Evolutionary conservation across 73 alveolate genomes (phyloP).

Genomic region (Blepharisma japonicum): DNA sequence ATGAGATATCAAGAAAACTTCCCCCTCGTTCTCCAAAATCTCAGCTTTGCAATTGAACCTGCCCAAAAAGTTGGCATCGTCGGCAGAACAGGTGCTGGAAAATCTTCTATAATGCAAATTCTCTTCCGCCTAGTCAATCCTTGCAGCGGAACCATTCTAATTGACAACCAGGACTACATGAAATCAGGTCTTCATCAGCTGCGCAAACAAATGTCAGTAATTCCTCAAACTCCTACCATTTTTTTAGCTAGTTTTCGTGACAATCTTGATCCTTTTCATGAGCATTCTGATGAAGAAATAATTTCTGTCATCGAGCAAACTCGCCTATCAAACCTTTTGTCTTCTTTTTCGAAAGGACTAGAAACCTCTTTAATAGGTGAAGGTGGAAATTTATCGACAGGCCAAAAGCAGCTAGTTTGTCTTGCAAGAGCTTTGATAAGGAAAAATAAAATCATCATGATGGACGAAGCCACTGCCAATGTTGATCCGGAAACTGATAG

Average conservation of each 20-base stretch:
- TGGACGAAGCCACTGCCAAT: conserved; percentile 63
- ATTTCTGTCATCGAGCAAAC: background rate
- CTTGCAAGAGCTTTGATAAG: conserved; percentile 32
- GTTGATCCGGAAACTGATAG: conserved; percentile 78
- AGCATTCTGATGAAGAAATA: conserved; percentile 39
- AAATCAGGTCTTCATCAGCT: conserved; percentile 55
- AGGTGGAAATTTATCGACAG: conserved; percentile 30
- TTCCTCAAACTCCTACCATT: conserved; percentile 48
- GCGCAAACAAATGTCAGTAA: conserved; percentile 58
- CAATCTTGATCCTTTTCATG: conserved; percentile 50
- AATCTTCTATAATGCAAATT: conserved; percentile 73
- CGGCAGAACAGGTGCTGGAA: conserved; percentile 85
- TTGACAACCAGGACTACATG: conserved; percentile 71
- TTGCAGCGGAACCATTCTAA: conserved; percentile 51
- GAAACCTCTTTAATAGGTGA: background rate
- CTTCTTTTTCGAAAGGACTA: background rate
- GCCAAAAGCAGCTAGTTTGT: conserved; percentile 38
- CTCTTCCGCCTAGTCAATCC: conserved; percentile 59
- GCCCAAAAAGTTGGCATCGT: conserved; percentile 75
- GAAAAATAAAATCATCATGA: conserved; percentile 32
- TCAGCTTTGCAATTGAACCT: conserved; percentile 50
- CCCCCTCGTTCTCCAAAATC: conserved; percentile 36
- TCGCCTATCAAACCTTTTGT: background rate
- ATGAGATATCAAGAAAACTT: conserved; percentile 74
- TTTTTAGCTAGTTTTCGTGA: conserved; percentile 44